Evolutionary conservation across 192 early-diverging fungal genomes (phyloP).

Genomic region (Radiomyces spectabilis): DNA sequence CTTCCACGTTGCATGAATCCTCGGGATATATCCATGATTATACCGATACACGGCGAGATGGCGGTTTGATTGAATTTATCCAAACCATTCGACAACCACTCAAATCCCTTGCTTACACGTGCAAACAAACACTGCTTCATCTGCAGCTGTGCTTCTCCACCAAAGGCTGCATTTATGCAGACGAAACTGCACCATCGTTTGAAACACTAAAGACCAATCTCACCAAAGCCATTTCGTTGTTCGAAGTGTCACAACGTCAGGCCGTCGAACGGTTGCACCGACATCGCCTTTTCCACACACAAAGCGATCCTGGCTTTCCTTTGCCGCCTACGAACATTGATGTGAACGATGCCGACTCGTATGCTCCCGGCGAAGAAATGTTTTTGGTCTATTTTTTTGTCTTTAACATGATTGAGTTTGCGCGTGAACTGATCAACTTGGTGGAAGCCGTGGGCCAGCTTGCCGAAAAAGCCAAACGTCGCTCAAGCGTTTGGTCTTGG

Average conservation of each 20-base stretch:
- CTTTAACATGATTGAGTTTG: conserved; percentile 71
- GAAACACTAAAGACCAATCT: conserved; percentile 34
- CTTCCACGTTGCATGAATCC: neutral
- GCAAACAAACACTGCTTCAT: conserved; percentile 46
- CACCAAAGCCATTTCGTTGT: conserved; percentile 38
- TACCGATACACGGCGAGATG: neutral
- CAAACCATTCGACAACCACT: conserved; percentile 38
- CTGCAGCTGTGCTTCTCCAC: conserved; percentile 36
- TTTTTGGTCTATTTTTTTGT: conserved; percentile 77
- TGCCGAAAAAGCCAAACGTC: neutral
- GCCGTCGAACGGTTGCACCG: conserved; percentile 37
- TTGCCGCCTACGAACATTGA: neutral
- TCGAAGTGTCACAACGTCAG: conserved; percentile 41
- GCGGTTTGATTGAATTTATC: conserved; percentile 39
- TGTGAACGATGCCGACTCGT: conserved; percentile 11
- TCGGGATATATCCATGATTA: neutral
- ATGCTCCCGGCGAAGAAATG: conserved; percentile 56
- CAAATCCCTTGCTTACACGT: conserved; percentile 48
- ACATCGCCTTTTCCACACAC: conserved; percentile 21
- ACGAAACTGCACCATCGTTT: conserved; percentile 15
- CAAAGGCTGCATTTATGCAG: neutral
- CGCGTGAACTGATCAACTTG: conserved; percentile 49
- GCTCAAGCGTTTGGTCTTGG: conserved; percentile 1
- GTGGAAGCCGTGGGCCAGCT: conserved; percentile 25
- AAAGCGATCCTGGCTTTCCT: neutral